These are phyloP conservation scores for Lepidium africanum DNA, from an alignment of 345 rosid species.

Conservation along the genomic window DNA sequence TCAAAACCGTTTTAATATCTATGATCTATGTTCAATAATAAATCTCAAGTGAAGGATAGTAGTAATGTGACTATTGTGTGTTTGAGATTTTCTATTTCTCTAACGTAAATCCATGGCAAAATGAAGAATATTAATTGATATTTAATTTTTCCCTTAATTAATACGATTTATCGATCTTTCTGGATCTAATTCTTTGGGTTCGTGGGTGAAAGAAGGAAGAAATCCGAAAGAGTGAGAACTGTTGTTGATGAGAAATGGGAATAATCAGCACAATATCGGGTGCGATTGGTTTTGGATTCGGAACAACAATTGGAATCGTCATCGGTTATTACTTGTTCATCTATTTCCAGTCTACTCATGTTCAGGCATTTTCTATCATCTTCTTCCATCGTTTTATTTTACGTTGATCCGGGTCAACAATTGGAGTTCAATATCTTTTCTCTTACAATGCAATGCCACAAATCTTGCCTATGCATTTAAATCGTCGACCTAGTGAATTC, in stretches of 20 bases:
- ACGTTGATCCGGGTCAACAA: too few species aligned
- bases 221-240: neutral
- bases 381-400: neutral
- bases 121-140: constrained; percentile 10
- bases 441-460: too few species aligned
- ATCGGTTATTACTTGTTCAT: constrained; percentile 79
- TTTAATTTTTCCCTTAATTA: neutral
- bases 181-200: neutral
- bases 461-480: too few species aligned
- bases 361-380: constrained; percentile 41
- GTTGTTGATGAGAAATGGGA: constrained; percentile 44
- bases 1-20: constrained; percentile 9
- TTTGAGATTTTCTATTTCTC: neutral
- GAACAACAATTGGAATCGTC: constrained; percentile 61
- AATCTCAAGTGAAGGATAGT: neutral
- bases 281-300: constrained; percentile 66
- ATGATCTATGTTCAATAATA: too few species aligned
- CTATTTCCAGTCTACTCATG: constrained; percentile 56
- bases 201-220: neutral
- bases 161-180: neutral
- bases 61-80: neutral
- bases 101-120: constrained; percentile 27
- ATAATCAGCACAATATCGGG: constrained; percentile 55
- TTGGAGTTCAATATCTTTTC: too few species aligned
- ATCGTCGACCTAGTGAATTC: too few species aligned